phyloP scores from a whole-genome alignment of 352 stramenopile species.

The Phytophthora kernoviae region DNA sequence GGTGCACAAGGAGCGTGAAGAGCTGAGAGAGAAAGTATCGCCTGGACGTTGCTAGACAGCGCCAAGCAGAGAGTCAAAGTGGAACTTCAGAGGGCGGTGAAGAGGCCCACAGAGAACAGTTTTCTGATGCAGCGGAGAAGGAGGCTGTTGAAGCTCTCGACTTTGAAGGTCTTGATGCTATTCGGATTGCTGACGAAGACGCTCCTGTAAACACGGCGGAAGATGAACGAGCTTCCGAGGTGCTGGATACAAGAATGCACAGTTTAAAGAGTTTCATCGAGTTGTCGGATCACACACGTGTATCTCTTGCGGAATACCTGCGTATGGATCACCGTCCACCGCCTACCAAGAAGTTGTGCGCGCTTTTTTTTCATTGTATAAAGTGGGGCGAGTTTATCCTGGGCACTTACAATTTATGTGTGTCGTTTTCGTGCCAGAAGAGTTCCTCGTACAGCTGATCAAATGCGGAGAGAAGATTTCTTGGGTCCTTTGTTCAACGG shows the following conservation, averaged over 20 bases:
- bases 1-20: constrained; percentile 68
- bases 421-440: constrained; percentile 30
- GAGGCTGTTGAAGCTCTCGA: constrained; percentile 14
- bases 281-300: constrained; percentile 57
- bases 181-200: constrained; percentile 32
- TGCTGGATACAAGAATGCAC: constrained; percentile 38
- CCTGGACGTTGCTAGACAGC: constrained; percentile 50
- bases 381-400: neutral
- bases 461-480: constrained; percentile 69
- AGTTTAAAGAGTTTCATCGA: constrained; percentile 58
- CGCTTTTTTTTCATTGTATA: constrained; percentile 6
- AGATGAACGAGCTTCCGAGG: constrained; percentile 31
- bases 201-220: constrained; percentile 23
- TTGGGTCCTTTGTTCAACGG: constrained; percentile 72
- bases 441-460: constrained; percentile 34
- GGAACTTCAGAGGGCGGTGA: neutral
- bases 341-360: constrained; percentile 56
- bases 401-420: constrained; percentile 4
- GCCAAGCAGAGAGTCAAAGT: constrained; percentile 29
- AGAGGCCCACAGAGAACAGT: constrained; percentile 15
- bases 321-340: constrained; percentile 47
- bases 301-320: constrained; percentile 69
- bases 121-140: constrained; percentile 25
- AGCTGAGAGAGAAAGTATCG: constrained; percentile 66
- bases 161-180: constrained; percentile 40